phyloP scores from a whole-genome alignment of 208 protist species.

The Naegleria fowleri region DNA sequence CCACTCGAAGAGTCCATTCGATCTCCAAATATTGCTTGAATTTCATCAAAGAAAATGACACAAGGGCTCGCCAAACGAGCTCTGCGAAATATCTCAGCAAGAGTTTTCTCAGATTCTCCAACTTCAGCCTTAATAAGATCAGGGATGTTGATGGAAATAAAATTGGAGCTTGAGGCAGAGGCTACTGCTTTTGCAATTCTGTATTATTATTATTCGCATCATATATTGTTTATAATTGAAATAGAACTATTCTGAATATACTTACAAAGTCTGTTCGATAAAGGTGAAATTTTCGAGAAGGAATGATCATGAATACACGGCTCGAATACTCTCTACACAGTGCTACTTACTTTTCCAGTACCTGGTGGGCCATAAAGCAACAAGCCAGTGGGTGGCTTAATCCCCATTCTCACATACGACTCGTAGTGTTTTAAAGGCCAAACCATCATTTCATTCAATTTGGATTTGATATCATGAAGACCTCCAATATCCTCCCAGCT shows the following conservation, averaged over 20 bases:
- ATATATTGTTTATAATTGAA: too few species aligned
- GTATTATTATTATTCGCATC: too few species aligned
- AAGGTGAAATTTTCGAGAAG: too few species aligned
- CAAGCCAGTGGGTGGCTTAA: slow-evolving; percentile 78
- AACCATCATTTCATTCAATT: slow-evolving; percentile 74
- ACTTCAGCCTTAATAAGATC: slow-evolving; percentile 50
- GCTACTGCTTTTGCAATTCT: slow-evolving; percentile 71
- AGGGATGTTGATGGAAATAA: slow-evolving; percentile 79
- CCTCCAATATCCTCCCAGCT: slow-evolving; percentile 89
- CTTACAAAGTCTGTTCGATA: slow-evolving; percentile 84
- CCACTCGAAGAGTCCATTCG: slow-evolving; percentile 18
- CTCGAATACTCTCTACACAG: too few species aligned
- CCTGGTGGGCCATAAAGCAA: slow-evolving; percentile 86
- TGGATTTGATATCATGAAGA: slow-evolving; percentile 72
- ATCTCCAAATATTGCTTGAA: slow-evolving; percentile 74
- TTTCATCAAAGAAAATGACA: slow-evolving; percentile 89
- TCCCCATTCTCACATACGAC: slow-evolving; percentile 76
- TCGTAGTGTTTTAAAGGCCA: slow-evolving; percentile 75
- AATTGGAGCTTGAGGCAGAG: slow-evolving; percentile 64
- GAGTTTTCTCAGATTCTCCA: slow-evolving; percentile 78
- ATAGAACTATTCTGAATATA: too few species aligned
- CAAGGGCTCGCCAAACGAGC: slow-evolving; percentile 69
- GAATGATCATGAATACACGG: too few species aligned
- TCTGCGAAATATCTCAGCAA: slow-evolving; percentile 71
- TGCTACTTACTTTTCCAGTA: neutral